Conservation (phyloP, 192 early-diverging fungal genomes). For the Coemansia sp. region DNA sequence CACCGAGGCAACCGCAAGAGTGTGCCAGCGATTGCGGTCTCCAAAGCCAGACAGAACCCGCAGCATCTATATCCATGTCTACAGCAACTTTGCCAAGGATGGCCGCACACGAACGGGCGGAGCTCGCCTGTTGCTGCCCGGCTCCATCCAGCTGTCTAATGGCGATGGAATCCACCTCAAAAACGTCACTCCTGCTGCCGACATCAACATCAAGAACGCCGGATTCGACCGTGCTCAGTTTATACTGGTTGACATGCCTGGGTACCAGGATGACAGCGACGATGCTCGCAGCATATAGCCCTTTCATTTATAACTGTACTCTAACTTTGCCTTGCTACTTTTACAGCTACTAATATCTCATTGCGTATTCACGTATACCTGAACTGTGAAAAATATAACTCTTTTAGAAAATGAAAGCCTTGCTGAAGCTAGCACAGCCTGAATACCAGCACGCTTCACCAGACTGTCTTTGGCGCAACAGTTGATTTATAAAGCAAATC, state of each 20-base stretch:
- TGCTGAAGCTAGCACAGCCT: no score
- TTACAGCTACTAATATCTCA: no score
- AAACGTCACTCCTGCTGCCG: constrained; percentile 18
- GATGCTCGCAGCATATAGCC: constrained; percentile 27
- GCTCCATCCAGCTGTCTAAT: constrained; percentile 24
- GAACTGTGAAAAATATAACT: no score
- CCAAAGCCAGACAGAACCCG: constrained; percentile 19
- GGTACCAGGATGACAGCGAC: constrained; percentile 21
- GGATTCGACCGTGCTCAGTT: constrained; percentile 53
- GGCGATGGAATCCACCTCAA: constrained; percentile 41
- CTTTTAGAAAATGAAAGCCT: no score
- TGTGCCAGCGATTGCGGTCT: neutral
- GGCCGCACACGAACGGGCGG: constrained; percentile 22
- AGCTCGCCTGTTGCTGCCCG: constrained; percentile 37
- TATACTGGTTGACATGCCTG: constrained; percentile 46
- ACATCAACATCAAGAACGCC: constrained; percentile 32
- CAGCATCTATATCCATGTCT: constrained; percentile 32
- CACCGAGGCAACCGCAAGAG: neutral
- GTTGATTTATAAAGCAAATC: no score
- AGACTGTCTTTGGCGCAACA: no score
- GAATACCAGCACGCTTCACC: no score
- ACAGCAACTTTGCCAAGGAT: constrained; percentile 34
- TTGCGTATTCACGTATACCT: no score
- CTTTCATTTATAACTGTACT: neutral
- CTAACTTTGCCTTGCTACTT: no score